A percentile compares a stretch with the other conserved stretches of the same genome.
Evolutionary conservation across 345 rosid species (phyloP).

Genomic region (Salix brachista): DNA sequence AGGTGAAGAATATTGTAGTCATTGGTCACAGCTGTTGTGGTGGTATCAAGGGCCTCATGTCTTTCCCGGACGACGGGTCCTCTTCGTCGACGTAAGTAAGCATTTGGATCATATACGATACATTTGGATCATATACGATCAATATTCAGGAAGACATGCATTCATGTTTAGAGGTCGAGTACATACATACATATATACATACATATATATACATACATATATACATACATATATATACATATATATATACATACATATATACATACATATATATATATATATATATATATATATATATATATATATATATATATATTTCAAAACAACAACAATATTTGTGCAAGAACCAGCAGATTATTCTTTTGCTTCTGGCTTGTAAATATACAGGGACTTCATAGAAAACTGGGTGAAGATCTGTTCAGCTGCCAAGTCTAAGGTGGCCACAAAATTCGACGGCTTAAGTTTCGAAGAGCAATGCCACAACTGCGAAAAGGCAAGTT

Average conservation of each 20-base stretch:
- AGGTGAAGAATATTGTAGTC: slow-evolving; percentile 88
- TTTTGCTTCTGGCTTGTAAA: neutral
- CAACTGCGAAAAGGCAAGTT: slow-evolving; percentile 75
- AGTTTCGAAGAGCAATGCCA: slow-evolving; percentile 66
- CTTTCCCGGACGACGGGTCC: slow-evolving; percentile 57
- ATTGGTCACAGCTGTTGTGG: slow-evolving; percentile 98
- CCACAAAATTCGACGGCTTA: slow-evolving; percentile 35
- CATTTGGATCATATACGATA: neutral
- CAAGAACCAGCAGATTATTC: neutral
- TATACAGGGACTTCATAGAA: slow-evolving; percentile 79
- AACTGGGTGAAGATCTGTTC: slow-evolving; percentile 80
- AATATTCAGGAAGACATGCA: too few relatives aligned
- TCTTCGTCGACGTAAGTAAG: slow-evolving; percentile 29
- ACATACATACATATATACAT: too few relatives aligned
- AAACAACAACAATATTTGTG: too few relatives aligned
- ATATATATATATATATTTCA: too few relatives aligned
- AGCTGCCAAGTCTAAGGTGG: slow-evolving; percentile 68
- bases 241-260: too few relatives aligned
- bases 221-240: too few relatives aligned
- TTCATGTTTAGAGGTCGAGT: too few relatives aligned
- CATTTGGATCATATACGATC: too few relatives aligned
- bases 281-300: too few relatives aligned
- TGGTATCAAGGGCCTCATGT: slow-evolving; percentile 94
- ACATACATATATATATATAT: too few relatives aligned
- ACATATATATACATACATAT: too few relatives aligned